Conservation (phyloP, 148 eudicot species). For the Amaranthus cruentus region DNA sequence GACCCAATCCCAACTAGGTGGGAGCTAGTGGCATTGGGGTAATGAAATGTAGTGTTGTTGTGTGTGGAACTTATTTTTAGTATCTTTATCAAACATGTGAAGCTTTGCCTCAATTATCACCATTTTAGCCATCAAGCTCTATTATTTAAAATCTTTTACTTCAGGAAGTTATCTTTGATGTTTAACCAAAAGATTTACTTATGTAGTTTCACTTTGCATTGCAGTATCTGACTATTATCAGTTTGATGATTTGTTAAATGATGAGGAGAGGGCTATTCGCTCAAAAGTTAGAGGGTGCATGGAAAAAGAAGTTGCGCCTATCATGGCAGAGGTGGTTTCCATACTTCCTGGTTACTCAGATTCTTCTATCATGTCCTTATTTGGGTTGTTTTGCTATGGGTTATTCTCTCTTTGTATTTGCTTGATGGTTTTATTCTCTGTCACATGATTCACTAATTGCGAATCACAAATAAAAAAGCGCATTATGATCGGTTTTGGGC, state of each 20-base stretch:
- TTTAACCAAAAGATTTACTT: background rate
- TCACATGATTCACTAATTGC: too few species aligned
- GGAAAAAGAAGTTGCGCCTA: conserved; percentile 89
- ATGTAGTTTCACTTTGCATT: conserved; percentile 17
- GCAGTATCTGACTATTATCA: conserved; percentile 89
- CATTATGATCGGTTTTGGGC: too few species aligned
- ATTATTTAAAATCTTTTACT: background rate
- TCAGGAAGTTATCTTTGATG: background rate
- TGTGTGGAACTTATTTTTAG: too few species aligned
- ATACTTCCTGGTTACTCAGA: background rate
- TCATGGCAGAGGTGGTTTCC: conserved; percentile 69
- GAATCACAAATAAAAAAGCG: too few species aligned
- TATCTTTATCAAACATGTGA: background rate
- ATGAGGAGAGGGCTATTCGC: conserved; percentile 59
- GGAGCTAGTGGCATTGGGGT: too few species aligned
- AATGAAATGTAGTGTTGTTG: too few species aligned
- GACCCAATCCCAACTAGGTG: too few species aligned
- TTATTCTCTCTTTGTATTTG: background rate
- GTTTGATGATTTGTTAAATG: conserved; percentile 70
- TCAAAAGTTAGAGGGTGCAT: conserved; percentile 70
- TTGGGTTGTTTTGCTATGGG: background rate
- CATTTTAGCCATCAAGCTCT: background rate
- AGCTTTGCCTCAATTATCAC: background rate
- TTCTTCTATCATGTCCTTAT: background rate
- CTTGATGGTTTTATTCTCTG: background rate